These are phyloP conservation scores for Coemansia asiatica DNA, from an alignment of 192 early-diverging fungal genomes.

Conservation along the genomic window DNA sequence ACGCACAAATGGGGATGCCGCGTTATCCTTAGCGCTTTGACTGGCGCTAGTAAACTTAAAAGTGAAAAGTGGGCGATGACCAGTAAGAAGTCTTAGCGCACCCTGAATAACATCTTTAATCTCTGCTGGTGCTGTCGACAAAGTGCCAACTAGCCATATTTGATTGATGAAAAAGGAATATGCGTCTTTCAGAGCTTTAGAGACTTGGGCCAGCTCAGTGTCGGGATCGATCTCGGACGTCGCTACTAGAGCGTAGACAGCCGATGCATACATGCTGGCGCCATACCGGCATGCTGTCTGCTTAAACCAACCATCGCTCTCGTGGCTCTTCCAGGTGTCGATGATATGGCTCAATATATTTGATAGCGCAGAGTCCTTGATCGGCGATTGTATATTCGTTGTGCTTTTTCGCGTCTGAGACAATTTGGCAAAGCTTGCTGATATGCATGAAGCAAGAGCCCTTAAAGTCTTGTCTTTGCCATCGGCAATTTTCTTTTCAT, in stretches of 20 bases:
- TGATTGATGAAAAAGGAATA: slow-evolving; percentile 25
- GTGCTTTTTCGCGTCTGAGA: neutral
- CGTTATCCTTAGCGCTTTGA: neutral
- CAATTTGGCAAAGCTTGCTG: neutral
- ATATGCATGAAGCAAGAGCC: neutral
- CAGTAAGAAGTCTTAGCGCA: slow-evolving; percentile 31
- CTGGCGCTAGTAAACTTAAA: slow-evolving; percentile 5
- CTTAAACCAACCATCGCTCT: slow-evolving; percentile 24
- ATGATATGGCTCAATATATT: slow-evolving; percentile 2
- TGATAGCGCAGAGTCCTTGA: no score
- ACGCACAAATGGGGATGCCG: slow-evolving; percentile 15
- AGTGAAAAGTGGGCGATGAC: slow-evolving; percentile 21
- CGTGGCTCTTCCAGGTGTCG: slow-evolving; percentile 13
- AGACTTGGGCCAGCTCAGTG: neutral
- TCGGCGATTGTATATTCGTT: no score
- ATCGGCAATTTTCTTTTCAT: neutral
- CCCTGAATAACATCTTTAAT: slow-evolving; percentile 26
- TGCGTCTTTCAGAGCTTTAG: neutral
- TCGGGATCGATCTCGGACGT: neutral
- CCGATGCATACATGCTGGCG: slow-evolving; percentile 27
- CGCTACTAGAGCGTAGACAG: slow-evolving; percentile 20
- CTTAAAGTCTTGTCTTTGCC: neutral
- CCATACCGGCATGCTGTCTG: slow-evolving; percentile 29
- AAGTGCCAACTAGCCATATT: slow-evolving; percentile 39
- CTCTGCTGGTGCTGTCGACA: slow-evolving; percentile 11